A percentile compares a stretch with the other conserved stretches of the same genome.
Evolutionary conservation across 2,329 filamentous ascomycete species (phyloP).

Genomic region (Eurotiales sp.): DNA sequence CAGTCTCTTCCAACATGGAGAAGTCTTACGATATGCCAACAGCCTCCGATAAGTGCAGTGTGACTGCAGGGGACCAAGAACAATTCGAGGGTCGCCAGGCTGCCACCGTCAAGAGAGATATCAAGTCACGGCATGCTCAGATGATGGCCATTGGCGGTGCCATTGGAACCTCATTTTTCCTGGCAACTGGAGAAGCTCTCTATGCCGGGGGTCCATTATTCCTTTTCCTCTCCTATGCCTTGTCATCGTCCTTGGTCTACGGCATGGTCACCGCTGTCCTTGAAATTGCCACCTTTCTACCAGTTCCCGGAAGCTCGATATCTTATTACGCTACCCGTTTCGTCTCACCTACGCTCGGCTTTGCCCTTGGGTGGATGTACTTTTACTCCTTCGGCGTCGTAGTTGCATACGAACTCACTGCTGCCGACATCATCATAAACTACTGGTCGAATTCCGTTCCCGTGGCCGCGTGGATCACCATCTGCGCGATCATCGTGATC

Average conservation of each 20-base stretch:
- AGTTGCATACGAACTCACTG: constrained; percentile 58
- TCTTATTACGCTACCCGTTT: constrained; percentile 41
- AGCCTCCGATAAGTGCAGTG: no score
- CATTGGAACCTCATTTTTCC: constrained; percentile 54
- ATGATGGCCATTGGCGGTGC: constrained; percentile 59
- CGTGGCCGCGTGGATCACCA: constrained; percentile 50
- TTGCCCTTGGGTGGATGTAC: constrained; percentile 43
- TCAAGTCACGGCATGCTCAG: constrained; percentile 44
- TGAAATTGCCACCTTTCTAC: constrained; percentile 39
- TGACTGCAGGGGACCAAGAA: no score
- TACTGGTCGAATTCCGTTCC: constrained; percentile 53
- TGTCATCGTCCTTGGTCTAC: constrained; percentile 46
- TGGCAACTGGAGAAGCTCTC: constrained; percentile 54
- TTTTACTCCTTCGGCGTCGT: constrained; percentile 47
- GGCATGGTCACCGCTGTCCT: constrained; percentile 45
- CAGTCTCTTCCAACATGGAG: no score
- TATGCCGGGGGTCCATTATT: constrained; percentile 50
- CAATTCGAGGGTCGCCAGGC: no score
- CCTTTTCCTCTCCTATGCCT: constrained; percentile 50
- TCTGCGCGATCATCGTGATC: constrained; percentile 59
- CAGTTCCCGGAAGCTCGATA: constrained; percentile 42
- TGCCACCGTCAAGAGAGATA: background rate
- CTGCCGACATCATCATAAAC: constrained; percentile 61
- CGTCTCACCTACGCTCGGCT: constrained; percentile 38
- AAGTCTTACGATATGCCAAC: no score